Evolutionary conservation across 768 basidiomycete genomes (phyloP), one percentile per base, ranked within the genome.

Genomic region (Thelephora ganbajun): DNA sequence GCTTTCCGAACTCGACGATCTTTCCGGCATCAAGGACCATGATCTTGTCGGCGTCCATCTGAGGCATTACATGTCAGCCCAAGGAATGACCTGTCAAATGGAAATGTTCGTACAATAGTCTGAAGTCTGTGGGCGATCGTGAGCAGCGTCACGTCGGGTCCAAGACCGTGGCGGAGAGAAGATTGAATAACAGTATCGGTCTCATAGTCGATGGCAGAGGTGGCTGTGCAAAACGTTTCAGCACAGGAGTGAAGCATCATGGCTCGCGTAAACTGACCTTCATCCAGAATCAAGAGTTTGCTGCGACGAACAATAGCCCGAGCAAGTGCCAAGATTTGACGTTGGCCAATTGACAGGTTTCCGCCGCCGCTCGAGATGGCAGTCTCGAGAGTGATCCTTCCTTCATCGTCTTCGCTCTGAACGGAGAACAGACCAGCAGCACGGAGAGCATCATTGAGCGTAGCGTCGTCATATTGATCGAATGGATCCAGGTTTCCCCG

Each of bases 401-500:
- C 61, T 23, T 66, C 63, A 1, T 66, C 64, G 5, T 52, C 58
- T 1, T 68, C 64, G 11, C 59, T 57, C 48, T 71, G 69, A 5
- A 70, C 53, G 2, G 64, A 57, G 51, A 65, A 70, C 3, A 74
- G 59, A 2, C 76, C 75, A 0, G 74, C 67, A 0, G 72, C 63
- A 14, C 68, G 65, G 16, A 77, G 58, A 0, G 73, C 73, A 33
- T 66, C 66, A 46, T 76, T 72, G 13, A 78, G 63, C 3, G 59
- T 63, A 0, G 70, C 63, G 49, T 81, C 79, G 39, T 77, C 73
- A 50, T 74, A 65, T 49, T 74, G 65, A 6, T 56, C 63, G 53
- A 78, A 80, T 0, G 77, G 79, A 55, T 80, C 79, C n/a, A 80
- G 60, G 53, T 79, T 80, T 46, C 65, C 64, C 26, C 79, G 69